phyloP scores from a whole-genome alignment of 1,284 basidiomycete species.

The Sanguinoderma infundibulare region DNA sequence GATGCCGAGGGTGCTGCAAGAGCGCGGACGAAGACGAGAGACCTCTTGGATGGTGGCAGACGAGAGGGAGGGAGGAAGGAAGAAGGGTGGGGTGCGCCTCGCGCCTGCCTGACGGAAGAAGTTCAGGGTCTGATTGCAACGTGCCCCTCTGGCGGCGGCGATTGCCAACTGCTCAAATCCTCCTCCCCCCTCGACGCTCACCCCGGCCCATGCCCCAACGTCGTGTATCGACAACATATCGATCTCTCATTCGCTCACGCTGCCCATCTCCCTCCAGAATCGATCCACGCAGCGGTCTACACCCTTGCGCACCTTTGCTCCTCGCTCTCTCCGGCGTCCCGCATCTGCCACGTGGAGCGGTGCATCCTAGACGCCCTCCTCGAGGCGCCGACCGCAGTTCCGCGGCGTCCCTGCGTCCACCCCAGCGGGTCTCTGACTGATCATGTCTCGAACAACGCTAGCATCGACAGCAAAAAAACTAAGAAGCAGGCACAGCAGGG shows the following conservation, averaged over 20 bases:
- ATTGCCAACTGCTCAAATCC: slow-evolving; percentile 25
- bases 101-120: slow-evolving; percentile 48
- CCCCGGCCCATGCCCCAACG: slow-evolving; percentile 23
- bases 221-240: slow-evolving; percentile 36
- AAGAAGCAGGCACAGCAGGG: neutral
- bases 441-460: neutral
- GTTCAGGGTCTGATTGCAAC: slow-evolving; percentile 72
- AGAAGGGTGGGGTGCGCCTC: slow-evolving; percentile 45
- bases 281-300: slow-evolving; percentile 9
- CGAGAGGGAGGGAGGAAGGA: slow-evolving; percentile 38
- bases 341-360: slow-evolving; percentile 11
- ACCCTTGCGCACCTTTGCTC: neutral
- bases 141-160: slow-evolving; percentile 64
- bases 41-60: slow-evolving; percentile 40
- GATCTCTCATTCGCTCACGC: slow-evolving; percentile 3
- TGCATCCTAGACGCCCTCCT: neutral
- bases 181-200: neutral
- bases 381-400: too few species aligned
- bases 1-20: slow-evolving; percentile 13
- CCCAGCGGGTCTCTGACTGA: neutral
- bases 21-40: slow-evolving; percentile 13
- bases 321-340: neutral
- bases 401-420: neutral
- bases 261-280: slow-evolving; percentile 7
- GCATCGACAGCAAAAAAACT: neutral